Evolutionary conservation across 2,329 filamentous ascomycete genomes (phyloP), one percentile per base, ranked within the genome.

Genomic region (Tolypocladium amazonense): DNA sequence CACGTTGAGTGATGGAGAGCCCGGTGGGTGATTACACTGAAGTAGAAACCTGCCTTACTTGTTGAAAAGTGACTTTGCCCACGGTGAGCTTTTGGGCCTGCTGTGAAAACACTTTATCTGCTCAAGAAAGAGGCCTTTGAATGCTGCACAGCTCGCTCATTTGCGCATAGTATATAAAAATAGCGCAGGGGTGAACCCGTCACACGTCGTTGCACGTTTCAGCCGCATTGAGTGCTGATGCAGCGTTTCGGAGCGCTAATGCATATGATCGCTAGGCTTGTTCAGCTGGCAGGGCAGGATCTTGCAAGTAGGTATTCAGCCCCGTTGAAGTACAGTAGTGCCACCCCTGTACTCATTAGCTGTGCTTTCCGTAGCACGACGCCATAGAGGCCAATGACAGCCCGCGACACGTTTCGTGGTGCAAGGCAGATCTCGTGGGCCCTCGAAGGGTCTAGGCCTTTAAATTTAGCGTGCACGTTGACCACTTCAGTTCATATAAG

Each of bases 201-300:
- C 27, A 33, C 18, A 18, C 47, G 3, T 7, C 9, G 27, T 52
- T n/a, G 27, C 18, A 20, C 0, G 7, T 15, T 20, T 43, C 54
- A 56, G 37, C 54, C 37, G 37, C 54, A 56, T 11, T 7, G 14
- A 11, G 2, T 0, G 15, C 30, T 15, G 15, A 18, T 52, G 47
- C 47, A 9, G 47, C 27, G 18, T n/a, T 52, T 52, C 47, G 37
- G 35, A 56, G 38, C 33, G 37, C 54, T 56, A 56, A 56, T 57
- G 57, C 27, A 60, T 43, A 20, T 14, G 15, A 45, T 45, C 59
- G 56, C 56, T 61, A 59, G 43, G 39, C 18, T 27, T 15, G 47
- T 53, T 59, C 59, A 62, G 61, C 61, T 59, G 2, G 58, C 56
- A 60, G 56, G 25, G 37, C 53, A 60, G 53, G 33, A 38, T 55